phyloP scores from a whole-genome alignment of 2,329 filamentous ascomycete species.

The Escovopsis sp. region DNA sequence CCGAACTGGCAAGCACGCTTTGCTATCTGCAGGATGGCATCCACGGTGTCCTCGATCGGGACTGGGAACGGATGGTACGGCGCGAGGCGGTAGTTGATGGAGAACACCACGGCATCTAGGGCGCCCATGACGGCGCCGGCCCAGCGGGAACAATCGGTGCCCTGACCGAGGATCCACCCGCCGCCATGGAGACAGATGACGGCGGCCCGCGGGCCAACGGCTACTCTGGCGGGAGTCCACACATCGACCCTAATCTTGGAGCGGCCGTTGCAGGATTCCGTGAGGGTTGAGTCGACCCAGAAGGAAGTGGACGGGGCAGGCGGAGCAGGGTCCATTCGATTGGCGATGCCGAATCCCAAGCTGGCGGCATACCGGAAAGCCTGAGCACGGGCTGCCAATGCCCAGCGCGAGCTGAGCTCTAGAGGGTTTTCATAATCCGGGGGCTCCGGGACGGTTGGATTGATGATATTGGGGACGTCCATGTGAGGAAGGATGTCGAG shows the following conservation, averaged over 20 bases:
- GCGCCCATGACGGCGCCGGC: conserved; percentile 36
- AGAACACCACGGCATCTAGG: conserved; percentile 43
- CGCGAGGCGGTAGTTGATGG: conserved; percentile 53
- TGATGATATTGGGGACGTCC: conserved; percentile 13
- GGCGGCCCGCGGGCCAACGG: conserved; percentile 29
- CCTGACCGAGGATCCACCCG: conserved; percentile 48
- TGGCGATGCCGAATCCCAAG: conserved; percentile 27
- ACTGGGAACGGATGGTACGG: conserved; percentile 50
- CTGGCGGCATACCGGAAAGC: conserved; percentile 29
- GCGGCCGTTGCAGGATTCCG: conserved; percentile 18
- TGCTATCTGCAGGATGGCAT: conserved; percentile 47
- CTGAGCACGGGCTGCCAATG: conserved; percentile 26
- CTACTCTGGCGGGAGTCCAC: conserved; percentile 23
- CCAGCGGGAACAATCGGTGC: conserved; percentile 49
- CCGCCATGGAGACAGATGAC: conserved; percentile 55
- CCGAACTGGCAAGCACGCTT: conserved; percentile 40
- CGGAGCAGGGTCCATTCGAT: conserved; percentile 25
- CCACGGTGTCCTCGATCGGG: conserved; percentile 50
- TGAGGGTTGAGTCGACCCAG: conserved; percentile 29
- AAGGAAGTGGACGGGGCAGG: conserved; percentile 24
- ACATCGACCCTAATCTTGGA: conserved; percentile 33
- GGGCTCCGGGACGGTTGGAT: conserved; percentile 17
- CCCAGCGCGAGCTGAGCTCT: conserved; percentile 28
- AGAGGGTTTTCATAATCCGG: conserved; percentile 29
- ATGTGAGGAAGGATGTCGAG: conserved; percentile 6